A percentile compares a stretch with the other conserved stretches of the same genome.
Conservation (phyloP, 176 grass and related monocot genomes). For the Thalia dealbata region DNA sequence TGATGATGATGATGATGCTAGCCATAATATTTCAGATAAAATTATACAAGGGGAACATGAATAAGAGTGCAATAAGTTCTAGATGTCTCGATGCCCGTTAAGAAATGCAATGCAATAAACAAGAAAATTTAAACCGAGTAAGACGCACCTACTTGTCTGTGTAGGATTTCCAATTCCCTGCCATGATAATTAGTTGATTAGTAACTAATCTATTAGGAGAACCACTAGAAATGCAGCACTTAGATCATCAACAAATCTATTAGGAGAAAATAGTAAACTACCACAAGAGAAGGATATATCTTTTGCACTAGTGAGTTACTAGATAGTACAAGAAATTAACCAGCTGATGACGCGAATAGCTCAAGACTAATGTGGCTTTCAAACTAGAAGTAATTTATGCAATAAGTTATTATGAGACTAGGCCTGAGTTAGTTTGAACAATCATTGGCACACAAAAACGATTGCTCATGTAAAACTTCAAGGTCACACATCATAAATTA, state of each 20-base stretch:
- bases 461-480: background rate
- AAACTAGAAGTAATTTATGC: background rate
- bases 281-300: background rate
- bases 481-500: background rate
- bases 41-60: no score
- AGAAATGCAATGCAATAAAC: slow-evolving; percentile 16
- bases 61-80: background rate
- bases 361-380: background rate
- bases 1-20: background rate
- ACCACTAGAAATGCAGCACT: background rate
- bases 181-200: slow-evolving; percentile 31
- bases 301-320: background rate
- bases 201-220: slow-evolving; percentile 28
- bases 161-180: slow-evolving; percentile 87
- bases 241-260: background rate
- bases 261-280: background rate
- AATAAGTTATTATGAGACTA: background rate
- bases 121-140: slow-evolving; percentile 29
- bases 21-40: background rate
- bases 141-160: slow-evolving; percentile 67
- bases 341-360: background rate
- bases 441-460: background rate
- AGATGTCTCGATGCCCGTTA: slow-evolving; percentile 10
- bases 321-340: background rate
- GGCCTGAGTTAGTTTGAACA: background rate